Base-by-base conservation (phyloP, 306 rosid genomes). In the Benincasa hispida region DNA sequence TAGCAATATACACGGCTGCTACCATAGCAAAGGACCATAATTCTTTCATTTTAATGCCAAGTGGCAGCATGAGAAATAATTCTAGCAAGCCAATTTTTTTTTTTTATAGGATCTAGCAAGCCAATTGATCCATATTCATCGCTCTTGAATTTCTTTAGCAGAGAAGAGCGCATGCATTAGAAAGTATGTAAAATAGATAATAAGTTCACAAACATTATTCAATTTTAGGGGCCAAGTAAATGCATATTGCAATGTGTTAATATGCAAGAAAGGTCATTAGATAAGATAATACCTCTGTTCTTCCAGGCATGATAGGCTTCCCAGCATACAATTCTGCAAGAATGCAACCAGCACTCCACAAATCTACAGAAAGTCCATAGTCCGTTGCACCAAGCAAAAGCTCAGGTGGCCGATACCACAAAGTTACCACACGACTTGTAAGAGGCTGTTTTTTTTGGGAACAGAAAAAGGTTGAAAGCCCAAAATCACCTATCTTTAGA, bases 341-440 rank as follows among this genome's bases (percentile, higher is more conserved):
- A 87, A 92, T 88, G 73, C 98, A 92, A 84, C 98, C 98, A 60
- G 84, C 66, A 84, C 98, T 92, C 98, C 98, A 92, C 87, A 92
- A 78, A 82, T 92, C 98, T 68, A 92, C 89, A 66, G 96, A 63
- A 69, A 78, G 85, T 61, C 89, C 93, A 84, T 92, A 92, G 76
- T 85, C 76, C 34, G 96, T 88, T 61, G 92, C 85, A 25, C 97
- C 97, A 21, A 92, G 97, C 77, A 92, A 83, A 74, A 92, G 97
- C 76, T 92, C 97, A 73, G 98, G 98, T 7, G 98, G 93, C 62
- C 98, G 83, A 79, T 92, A 92, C 98, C 98, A 92, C 84, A 92
- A 83, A 74, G 98, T 92, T 45, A 92, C 93, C 11, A 88, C 98
- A 18, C 93, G 93, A 79, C 98, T 92, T n/a, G 98, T 90, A 79